Conservation (phyloP, 1,284 basidiomycete species). For the Melampsora allii-populina region DNA sequence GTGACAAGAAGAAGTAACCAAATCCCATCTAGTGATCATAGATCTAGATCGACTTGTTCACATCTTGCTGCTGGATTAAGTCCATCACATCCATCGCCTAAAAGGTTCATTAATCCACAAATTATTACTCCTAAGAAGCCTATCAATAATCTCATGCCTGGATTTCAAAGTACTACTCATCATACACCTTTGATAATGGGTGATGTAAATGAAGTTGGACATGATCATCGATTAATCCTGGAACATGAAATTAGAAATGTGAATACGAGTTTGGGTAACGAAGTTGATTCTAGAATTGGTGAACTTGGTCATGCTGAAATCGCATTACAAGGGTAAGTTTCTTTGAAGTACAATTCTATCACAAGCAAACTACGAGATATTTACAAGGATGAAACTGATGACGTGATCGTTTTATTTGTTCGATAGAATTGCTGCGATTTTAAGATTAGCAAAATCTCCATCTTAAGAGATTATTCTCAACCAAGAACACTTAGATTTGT, state of each 20-base stretch:
- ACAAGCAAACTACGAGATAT: too few relatives aligned
- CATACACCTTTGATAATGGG: too few relatives aligned
- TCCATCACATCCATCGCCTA: too few relatives aligned
- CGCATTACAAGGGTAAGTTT: slow-evolving; percentile 31
- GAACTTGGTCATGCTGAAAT: slow-evolving; percentile 28
- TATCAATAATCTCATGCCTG: too few relatives aligned
- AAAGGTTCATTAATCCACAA: too few relatives aligned
- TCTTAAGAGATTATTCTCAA: background rate
- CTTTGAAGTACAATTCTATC: background rate
- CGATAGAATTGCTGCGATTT: slow-evolving; percentile 22
- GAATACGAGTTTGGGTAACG: background rate
- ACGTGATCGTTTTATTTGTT: background rate
- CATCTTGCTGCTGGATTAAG: too few relatives aligned
- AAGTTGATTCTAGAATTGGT: background rate
- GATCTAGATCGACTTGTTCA: background rate
- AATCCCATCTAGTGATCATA: background rate
- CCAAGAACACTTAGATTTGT: background rate
- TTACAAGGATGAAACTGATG: background rate
- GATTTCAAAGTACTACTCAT: too few relatives aligned
- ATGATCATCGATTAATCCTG: too few relatives aligned
- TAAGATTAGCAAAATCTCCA: slow-evolving; percentile 12
- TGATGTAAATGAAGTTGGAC: too few relatives aligned
- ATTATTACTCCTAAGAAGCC: too few relatives aligned
- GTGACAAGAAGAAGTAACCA: background rate
- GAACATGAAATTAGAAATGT: too few relatives aligned